A percentile compares a stretch with the other conserved stretches of the same genome.
phyloP scores from a whole-genome alignment of 306 rosid species.

The Lathyrus sativus region DNA sequence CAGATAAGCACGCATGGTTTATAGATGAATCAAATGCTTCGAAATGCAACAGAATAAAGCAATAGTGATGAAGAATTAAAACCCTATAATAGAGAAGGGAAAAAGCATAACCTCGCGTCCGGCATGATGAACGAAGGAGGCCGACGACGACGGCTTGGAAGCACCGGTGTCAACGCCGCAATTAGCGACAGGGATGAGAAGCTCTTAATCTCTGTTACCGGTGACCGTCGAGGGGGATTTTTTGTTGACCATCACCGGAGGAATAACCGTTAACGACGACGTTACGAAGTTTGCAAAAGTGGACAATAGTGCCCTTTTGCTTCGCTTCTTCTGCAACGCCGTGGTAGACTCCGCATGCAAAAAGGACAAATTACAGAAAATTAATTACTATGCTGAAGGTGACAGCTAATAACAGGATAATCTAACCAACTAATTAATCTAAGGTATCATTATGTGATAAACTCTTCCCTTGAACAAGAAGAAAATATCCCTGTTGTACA shows the following conservation, averaged over 20 bases:
- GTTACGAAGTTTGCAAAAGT: conserved; percentile 30
- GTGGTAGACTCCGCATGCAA: conserved; percentile 9
- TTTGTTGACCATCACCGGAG: conserved; percentile 65
- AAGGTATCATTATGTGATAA: too few species aligned
- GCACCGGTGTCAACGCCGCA: conserved; percentile 48
- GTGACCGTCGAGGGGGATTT: conserved; percentile 56
- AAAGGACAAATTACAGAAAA: neutral
- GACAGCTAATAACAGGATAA: too few species aligned
- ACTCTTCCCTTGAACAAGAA: too few species aligned
- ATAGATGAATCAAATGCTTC: neutral
- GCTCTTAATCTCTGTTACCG: conserved; percentile 80
- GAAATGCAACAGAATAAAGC: conserved; percentile 6
- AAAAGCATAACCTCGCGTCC: conserved; percentile 68
- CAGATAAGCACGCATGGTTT: neutral
- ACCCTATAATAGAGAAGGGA: conserved; percentile 33
- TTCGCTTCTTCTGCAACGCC: conserved; percentile 31
- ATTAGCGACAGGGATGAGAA: conserved; percentile 78
- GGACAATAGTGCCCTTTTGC: conserved; percentile 5
- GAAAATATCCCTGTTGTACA: too few species aligned
- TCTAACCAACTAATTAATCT: too few species aligned
- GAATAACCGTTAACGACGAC: conserved; percentile 40
- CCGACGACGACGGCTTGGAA: conserved; percentile 62
- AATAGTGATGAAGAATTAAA: conserved; percentile 14
- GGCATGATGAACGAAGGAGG: conserved; percentile 59
- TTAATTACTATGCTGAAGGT: too few species aligned